phyloP scores from a whole-genome alignment of 2,329 filamentous ascomycete species.

The Stagonosporopsis chrysanthemi region DNA sequence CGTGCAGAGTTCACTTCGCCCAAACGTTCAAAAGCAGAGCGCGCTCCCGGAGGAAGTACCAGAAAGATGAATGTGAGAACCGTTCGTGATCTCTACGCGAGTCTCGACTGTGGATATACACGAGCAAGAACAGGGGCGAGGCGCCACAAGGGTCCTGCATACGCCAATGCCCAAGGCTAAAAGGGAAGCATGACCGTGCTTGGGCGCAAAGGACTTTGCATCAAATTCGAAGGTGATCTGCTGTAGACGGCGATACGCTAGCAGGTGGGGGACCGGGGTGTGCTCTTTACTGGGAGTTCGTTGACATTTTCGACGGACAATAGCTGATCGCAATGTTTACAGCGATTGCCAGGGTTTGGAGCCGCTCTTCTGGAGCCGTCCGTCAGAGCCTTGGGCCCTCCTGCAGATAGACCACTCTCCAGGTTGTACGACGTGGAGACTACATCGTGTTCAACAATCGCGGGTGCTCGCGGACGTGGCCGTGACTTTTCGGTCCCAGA shows the following conservation, averaged over 20 bases:
- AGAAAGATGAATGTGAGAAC: conserved; percentile 13
- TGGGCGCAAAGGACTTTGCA: not conserved
- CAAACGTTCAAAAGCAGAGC: conserved; percentile 14
- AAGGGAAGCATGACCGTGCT: conserved; percentile 4
- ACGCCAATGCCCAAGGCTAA: conserved; percentile 12
- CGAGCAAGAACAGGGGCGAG: conserved; percentile 11
- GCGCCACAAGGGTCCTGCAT: conserved; percentile 11
- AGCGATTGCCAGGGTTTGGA: not conserved
- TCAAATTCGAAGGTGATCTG: conserved; percentile 3
- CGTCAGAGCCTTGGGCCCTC: not conserved
- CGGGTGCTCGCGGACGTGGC: conserved; percentile 7
- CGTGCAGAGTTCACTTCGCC: conserved; percentile 27
- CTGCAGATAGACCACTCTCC: not conserved
- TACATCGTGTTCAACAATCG: conserved; percentile 8
- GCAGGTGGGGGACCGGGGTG: conserved; percentile 1
- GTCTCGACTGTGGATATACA: conserved; percentile 16
- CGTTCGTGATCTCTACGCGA: conserved; percentile 2
- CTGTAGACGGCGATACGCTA: not conserved
- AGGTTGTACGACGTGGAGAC: not conserved
- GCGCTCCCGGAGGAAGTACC: conserved; percentile 28
- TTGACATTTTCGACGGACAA: not conserved
- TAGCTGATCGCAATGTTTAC: conserved; percentile 12
- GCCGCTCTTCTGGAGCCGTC: not conserved
- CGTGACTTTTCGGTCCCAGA: conserved; percentile 16
- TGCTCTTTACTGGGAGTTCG: conserved; percentile 11